phyloP scores from a whole-genome alignment of 768 basidiomycete genomes.

The Sarcodon sp. region DNA sequence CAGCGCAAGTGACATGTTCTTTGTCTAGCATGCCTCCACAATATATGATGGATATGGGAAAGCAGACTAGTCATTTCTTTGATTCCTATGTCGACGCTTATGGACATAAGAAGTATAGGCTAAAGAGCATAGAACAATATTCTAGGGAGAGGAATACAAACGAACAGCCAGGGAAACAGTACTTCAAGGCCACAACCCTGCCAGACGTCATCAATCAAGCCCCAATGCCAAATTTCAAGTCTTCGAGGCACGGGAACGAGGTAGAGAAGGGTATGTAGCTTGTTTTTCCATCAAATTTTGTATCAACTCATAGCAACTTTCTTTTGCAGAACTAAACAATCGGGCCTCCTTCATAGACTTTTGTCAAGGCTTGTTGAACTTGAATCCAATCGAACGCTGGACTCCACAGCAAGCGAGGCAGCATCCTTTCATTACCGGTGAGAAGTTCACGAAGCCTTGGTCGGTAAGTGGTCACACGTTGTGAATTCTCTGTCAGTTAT shows the following conservation, averaged over 20 bases:
- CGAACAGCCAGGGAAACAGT: conserved; percentile 98
- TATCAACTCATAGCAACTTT: neutral
- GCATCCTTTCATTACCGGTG: conserved; percentile 97
- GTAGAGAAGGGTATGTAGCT: conserved; percentile 70
- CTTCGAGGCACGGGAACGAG: conserved; percentile 52
- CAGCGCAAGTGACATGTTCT: neutral
- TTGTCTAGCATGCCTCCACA: conserved; percentile 65
- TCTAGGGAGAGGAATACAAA: conserved; percentile 89
- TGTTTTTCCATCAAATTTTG: neutral
- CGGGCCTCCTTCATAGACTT: conserved; percentile 96
- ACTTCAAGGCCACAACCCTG: conserved; percentile 88
- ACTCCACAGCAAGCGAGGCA: conserved; percentile 90
- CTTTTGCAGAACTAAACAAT: conserved; percentile 70
- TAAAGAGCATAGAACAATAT: conserved; percentile 93
- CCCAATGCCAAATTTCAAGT: conserved; percentile 81
- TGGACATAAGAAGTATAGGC: conserved; percentile 71
- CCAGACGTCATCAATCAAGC: conserved; percentile 95
- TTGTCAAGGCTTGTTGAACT: conserved; percentile 83
- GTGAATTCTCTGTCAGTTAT: neutral
- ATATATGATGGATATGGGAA: conserved; percentile 92
- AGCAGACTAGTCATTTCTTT: conserved; percentile 92
- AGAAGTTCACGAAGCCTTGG: conserved; percentile 85
- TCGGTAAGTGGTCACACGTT: conserved; percentile 28
- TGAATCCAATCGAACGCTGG: conserved; percentile 95
- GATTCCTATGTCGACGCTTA: conserved; percentile 63